Base-by-base conservation (phyloP, 768 basidiomycete species). In the Piloderma croceum region DNA sequence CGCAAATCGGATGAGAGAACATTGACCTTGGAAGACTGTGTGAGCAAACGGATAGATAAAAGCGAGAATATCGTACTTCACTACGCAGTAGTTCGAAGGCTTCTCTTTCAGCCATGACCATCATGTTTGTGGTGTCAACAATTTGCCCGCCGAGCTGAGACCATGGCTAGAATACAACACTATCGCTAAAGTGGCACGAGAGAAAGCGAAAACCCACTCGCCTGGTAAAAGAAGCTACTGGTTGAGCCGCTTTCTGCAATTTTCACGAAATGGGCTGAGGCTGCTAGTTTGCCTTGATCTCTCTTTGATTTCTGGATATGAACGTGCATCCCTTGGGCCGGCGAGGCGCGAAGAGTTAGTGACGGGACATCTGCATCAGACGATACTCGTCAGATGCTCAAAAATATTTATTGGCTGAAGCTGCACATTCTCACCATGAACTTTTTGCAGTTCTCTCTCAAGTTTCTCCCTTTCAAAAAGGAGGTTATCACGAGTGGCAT, bases 271-370 rank as follows among this genome's bases (percentile, higher is more conserved):
- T 61, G 62, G 7, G 68, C 47, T 19, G 76, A 66, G 10, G 52
- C 53, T 45, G 70, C 69, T 24, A 84, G 50, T 44, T 62, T 71
- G 10, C 52, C 51, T 36, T 70, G 72, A 44, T 87, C 83, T 21
- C 80, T 77, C 57, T 78, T 88, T 5, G 71, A 63, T 49, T 72
- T 77, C 20, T 71, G 67, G 20, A 90, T 61, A 47, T 90, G 88
- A 31, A 90, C 72, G 55, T 86, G 83, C 69, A 81, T 76, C 5
- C 89, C 89, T 32, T 80, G 77, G 7, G 71, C 70, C 13, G 79
- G 71, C 1, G 74, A 81, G 19, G 77, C 74, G 27, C 86, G 79
- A 33, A 91, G 67, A 10, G 84, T 80, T 45, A 90, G 53, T 10
- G 88, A 88, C 18, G 83, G 77, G 2, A 80, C 74, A 60, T 66